Evolutionary conservation across 1,284 basidiomycete genomes (phyloP), one percentile per base, ranked within the genome.

Genomic region (Xerocomus amazonicus): DNA sequence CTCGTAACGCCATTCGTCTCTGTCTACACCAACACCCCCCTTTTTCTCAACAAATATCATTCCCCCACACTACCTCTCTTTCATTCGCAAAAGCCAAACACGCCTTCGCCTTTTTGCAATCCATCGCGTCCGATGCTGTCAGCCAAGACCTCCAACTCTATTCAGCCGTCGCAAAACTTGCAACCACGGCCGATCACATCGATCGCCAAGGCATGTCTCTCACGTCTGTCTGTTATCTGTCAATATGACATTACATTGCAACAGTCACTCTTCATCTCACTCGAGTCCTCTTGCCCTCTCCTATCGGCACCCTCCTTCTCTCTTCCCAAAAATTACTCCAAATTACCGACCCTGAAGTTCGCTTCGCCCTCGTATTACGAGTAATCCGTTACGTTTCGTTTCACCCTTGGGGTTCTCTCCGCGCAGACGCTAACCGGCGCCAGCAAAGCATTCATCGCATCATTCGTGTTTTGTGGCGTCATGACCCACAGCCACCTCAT

Each of bases 361-460:
- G 69, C 36, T 58, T 62, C 38, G 75, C 76, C 2, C 62, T 88
- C 23, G 63, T 87, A 46, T 72, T 81, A 23, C 82, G 84, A 23
- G 75, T 83, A 41, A 68, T 87, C 29, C 84, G 87, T 12, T 85
- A 80, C 59, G 69, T 81, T 37, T 90, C 87, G 2, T 81, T 80
- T 40, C 72, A 77, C 32, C 83, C 86, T 3, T 91, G 89, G 89
- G 88, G 88, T 4, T 80, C 81, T 39, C 56, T 75, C 17, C 72
- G 70, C 14, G 78, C 87, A 5, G 81, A 88, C 59, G 78, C 73
- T 3, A 68, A 75, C 48, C 76, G 85, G 32, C 74, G 78, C 7
- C 61, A 59, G 40, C 53, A 51, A 6, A 75, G 73, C 43, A 61
- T 84, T 19, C 54, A 69, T 3, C 72, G 71, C 34, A 79, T 88